A percentile compares a stretch with the other conserved stretches of the same genome.
phyloP scores from a whole-genome alignment of 2,329 filamentous ascomycete species.

The Pestalotiopsis sp. region DNA sequence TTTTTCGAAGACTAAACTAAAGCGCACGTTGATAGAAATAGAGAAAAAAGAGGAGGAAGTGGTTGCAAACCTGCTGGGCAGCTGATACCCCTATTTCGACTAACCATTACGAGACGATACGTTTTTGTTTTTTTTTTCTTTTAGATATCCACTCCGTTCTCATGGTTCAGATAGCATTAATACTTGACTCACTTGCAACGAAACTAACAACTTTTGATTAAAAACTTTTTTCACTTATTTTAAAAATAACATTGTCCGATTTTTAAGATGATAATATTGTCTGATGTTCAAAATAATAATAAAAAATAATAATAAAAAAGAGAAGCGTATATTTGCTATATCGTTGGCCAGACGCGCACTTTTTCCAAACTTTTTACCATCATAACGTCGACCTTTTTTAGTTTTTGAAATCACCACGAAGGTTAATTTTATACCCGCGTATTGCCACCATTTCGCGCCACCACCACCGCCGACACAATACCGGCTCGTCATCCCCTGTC shows the following conservation, averaged over 20 bases:
- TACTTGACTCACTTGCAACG: not conserved
- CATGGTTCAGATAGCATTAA: not conserved
- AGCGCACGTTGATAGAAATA: not conserved
- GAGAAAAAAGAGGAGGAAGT: not conserved
- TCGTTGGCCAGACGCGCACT: too few relatives aligned
- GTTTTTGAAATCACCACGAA: too few relatives aligned
- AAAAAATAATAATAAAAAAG: too few relatives aligned
- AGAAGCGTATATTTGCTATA: too few relatives aligned
- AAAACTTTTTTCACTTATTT: not conserved
- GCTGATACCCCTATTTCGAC: not conserved
- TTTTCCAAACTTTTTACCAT: too few relatives aligned
- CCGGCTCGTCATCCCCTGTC: too few relatives aligned
- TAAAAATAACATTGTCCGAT: too few relatives aligned
- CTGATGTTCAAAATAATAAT: not conserved
- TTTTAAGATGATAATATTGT: not conserved
- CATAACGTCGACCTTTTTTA: too few relatives aligned
- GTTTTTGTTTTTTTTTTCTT: not conserved
- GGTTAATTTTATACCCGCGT: too few relatives aligned
- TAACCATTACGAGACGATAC: not conserved
- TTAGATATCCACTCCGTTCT: not conserved
- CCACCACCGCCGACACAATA: too few relatives aligned
- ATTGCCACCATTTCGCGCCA: too few relatives aligned
- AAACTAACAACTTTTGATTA: not conserved
- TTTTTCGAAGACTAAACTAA: slow-evolving; percentile 73
- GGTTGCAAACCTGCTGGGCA: not conserved